Evolutionary conservation across 768 basidiomycete genomes (phyloP), one percentile per base, ranked within the genome.

Genomic region (Myochromella boudieri): DNA sequence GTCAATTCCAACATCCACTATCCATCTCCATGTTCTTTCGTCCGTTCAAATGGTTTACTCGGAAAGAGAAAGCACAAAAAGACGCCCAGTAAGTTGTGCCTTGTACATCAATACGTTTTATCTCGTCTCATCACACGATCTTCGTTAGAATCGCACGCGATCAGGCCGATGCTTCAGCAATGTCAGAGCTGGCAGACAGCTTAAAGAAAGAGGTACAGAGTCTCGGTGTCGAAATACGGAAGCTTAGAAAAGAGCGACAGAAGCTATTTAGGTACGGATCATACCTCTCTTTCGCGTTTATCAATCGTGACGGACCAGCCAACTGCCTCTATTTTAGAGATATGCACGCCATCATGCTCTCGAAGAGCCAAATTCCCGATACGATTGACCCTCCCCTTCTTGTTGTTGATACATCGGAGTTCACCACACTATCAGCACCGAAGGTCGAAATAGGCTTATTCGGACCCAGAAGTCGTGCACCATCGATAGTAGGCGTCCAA

Each of bases 341-440:
- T 20, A 49, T 55, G 22, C 51, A 52, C 29, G 44, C 41, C 32
- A 49, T 55, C 29, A 55, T 55, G 54, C n/a, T 42, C 10, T 43
- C 32, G 4, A 49, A 52, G 41, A 42, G 47, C 18, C 42, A 45
- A 28, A 20, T 6, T 12, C 18, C 21, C 21, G 21, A 22, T 12
- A n/a, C 0, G 15, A 6, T 17, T 26, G 33, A 20, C 7, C 7
- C 18, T n/a, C 7, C 4, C 15, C 18, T 8, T 21, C 14, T 20
- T 31, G 14, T 22, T 9, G 2, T n/a, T 20, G 2, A 45, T 22
- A 17, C 26, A 17, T 7, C 27, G 37, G 20, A 24, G 25, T 11
- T 42, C 46, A 11, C 21, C 18, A 10, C 29, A 37, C 10, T 8
- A 43, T 29, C 36, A 36, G 20, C 25, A 38, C n/a, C 36, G 29